Evolutionary conservation across 1,139 yeast genomes (phyloP), one percentile per base, ranked within the genome.

Genomic region (Lodderomyces jiufengensis): DNA sequence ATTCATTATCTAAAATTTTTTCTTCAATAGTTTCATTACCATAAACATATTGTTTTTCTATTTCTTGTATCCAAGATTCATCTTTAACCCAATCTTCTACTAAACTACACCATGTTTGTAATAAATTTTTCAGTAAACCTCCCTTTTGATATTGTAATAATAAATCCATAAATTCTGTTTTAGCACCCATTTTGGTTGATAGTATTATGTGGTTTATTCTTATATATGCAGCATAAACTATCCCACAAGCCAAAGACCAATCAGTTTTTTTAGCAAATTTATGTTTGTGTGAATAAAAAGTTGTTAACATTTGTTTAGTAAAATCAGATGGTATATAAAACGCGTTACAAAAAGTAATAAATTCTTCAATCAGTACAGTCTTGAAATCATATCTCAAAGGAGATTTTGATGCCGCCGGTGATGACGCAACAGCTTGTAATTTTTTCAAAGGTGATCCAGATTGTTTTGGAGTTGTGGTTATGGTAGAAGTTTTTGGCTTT

Each of bases 171-270:
- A 78, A 66, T 24, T 66, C 60, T 6, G 70, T 55, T 38, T 66
- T 71, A 18, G 75, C 66, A 2, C 83, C 78, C 8, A 79, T 62
- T 35, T 67, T 71, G 9, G 59, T 52, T 8, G 60, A 52, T 12
- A 80, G 56, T 21, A 67, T 51, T 16, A 62, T 62, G 41, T 73
- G 70, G 50, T 79, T 78, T 25, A 81, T 66, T 10, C 80, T 61
- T 10, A 67, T 60, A 36, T 77, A 79, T 10, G 81, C 79, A 5
- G 81, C 73, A 29, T 80, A 66, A 1, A 81, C 66, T 43, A 82
- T 54, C 0, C 88, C 90, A 52, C 85, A 79, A 1, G 82, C 76
- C 21, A 82, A 54, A 11, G 79, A 76, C 86, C 88, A 82, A 30
- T 80, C 82, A 39, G 73, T 77, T 33, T 73, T 73, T 44, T 66